Evolutionary conservation across 805 yeast species (phyloP), one percentile per base, ranked within the genome.

Genomic region (Metschnikowia vanudenii): DNA sequence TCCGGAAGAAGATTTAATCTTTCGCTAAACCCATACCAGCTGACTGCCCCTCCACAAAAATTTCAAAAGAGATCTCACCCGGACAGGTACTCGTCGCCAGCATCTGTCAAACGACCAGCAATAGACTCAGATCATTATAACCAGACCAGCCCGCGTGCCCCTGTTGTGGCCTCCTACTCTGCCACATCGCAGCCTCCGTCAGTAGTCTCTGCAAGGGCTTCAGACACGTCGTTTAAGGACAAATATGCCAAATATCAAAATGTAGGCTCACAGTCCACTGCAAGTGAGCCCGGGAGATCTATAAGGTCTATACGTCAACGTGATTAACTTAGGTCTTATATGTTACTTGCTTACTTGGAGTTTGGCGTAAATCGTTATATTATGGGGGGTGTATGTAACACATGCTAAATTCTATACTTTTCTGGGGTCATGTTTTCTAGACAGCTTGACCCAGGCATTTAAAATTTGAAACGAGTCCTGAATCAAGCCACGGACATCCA

Each of bases 181-280:
- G 24, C 43, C 19, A 31, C 46, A n/a, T 18, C 41, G 9, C 50
- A 29, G 22, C n/a, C 29, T 4, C 35, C 45, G 12, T 39, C 50
- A 8, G 4, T 37, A 9, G 16, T 43, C 3, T 16, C 45, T 5
- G 52, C 46, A 1, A 35, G 56, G 34, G 46, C 44, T 12, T 22
- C 51, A 8, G 54, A 49, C 16, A 14, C 40, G 16, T 60, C 65
- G 3, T 51, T 61, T 17, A 53, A 53, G 31, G 62, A 59, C 34
- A 59, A 58, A 43, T 61, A 61, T 37, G 65, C 65, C 24, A 60
- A 58, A 39, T 61, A 61, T 35, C 57, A 39, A 44, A 53, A 32
- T 20, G 22, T 40, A 5, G 48, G 48, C 22, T 16, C 48, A 9
- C 47, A 22, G 40, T 14, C 36, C 11, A 17, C 40, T 8, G 19